These are phyloP conservation scores for Actinomortierella wolfii DNA, from an alignment of 371 early-diverging fungal species.

Conservation along the genomic window DNA sequence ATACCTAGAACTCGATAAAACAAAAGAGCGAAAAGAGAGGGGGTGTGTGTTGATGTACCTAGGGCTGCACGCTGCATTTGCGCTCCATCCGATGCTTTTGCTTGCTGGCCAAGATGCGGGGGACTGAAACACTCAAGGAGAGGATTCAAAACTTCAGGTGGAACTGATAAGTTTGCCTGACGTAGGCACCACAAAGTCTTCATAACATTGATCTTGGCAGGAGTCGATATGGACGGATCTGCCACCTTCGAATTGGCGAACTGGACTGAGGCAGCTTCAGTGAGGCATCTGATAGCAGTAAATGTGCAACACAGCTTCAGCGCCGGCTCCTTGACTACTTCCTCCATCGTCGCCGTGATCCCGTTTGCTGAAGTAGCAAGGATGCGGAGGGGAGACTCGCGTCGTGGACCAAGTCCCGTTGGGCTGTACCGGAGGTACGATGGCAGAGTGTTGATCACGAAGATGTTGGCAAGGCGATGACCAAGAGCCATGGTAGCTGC, in stretches of 20 bases:
- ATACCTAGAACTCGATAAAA: background rate
- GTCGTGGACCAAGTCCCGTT: slow-evolving; percentile 37
- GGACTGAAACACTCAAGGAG: slow-evolving; percentile 11
- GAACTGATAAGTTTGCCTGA: slow-evolving; percentile 25
- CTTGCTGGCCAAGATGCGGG: background rate
- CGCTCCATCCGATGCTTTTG: background rate
- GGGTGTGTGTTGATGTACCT: background rate
- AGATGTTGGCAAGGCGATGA: slow-evolving; percentile 28
- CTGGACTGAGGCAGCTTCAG: slow-evolving; percentile 38
- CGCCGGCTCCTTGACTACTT: slow-evolving; percentile 18
- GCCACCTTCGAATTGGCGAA: slow-evolving; percentile 20
- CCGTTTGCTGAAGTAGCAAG: slow-evolving; percentile 40
- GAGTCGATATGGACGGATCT: slow-evolving; percentile 38
- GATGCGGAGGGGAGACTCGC: slow-evolving; percentile 31
- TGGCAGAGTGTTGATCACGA: slow-evolving; percentile 26
- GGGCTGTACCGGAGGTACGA: slow-evolving; percentile 24
- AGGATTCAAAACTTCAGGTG: slow-evolving; percentile 7
- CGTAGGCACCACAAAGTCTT: slow-evolving; percentile 39
- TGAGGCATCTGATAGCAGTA: slow-evolving; percentile 19
- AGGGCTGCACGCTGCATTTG: background rate
- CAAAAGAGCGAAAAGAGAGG: too few relatives aligned
- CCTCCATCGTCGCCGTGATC: slow-evolving; percentile 28
- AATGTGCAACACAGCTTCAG: slow-evolving; percentile 12
- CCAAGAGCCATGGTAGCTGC: slow-evolving; percentile 4
- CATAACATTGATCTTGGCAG: slow-evolving; percentile 41